phyloP scores from a whole-genome alignment of 495 filamentous ascomycete species.

The Bombardia bombarda region DNA sequence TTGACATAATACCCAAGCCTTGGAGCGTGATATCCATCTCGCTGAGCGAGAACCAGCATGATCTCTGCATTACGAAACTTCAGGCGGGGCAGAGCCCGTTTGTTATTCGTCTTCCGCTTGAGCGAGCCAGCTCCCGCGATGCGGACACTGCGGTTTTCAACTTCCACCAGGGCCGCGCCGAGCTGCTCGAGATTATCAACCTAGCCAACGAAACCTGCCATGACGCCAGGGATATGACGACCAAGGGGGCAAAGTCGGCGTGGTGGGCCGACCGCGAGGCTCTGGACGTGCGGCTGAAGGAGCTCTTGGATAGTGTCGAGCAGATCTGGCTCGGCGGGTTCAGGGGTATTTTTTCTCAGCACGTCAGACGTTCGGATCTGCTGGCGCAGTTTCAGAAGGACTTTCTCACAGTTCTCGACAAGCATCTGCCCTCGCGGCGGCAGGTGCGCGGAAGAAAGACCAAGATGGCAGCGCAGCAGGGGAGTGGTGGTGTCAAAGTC shows the following conservation, averaged over 20 bases:
- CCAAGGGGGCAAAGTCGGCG: conserved; percentile 56
- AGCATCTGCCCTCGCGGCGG: conserved; percentile 81
- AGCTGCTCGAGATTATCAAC: conserved; percentile 75
- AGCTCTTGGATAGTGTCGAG: conserved; percentile 77
- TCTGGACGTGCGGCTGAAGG: conserved; percentile 68
- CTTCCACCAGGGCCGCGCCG: conserved; percentile 66
- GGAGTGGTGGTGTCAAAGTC: conserved; percentile 37
- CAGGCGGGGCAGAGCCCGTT: conserved; percentile 68
- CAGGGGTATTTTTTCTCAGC: conserved; percentile 77
- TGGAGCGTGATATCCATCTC: conserved; percentile 87
- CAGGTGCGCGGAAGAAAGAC: conserved; percentile 39
- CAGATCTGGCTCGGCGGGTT: conserved; percentile 94
- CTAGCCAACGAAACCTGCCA: conserved; percentile 75
- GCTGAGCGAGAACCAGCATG: conserved; percentile 67
- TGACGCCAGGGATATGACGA: conserved; percentile 32
- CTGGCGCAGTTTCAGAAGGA: conserved; percentile 64
- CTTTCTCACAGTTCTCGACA: conserved; percentile 77
- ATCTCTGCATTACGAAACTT: conserved; percentile 76
- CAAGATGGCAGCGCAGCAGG: conserved; percentile 20
- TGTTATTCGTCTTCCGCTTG: conserved; percentile 74
- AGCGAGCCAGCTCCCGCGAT: conserved; percentile 72
- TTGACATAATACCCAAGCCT: conserved; percentile 69
- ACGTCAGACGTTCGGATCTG: conserved; percentile 48
- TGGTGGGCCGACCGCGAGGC: conserved; percentile 87
- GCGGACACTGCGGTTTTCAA: conserved; percentile 73